These are phyloP conservation scores for Tephrocybe sp. DNA, from an alignment of 768 basidiomycete species.

Conservation along the genomic window DNA sequence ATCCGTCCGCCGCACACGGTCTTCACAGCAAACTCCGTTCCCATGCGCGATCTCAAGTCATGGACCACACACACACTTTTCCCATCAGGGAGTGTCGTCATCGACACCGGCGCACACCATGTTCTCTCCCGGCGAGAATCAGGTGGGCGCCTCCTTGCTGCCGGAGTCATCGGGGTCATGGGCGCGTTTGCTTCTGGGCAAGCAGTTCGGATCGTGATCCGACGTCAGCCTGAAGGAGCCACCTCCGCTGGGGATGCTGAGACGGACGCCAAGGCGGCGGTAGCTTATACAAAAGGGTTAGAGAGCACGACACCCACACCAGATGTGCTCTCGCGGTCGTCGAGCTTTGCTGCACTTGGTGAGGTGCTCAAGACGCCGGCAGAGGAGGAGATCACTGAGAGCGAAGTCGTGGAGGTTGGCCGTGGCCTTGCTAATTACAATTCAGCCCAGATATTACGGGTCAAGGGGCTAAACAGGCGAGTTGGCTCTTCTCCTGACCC, in stretches of 20 bases:
- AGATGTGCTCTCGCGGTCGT: conserved; percentile 37
- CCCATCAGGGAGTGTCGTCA: conserved; percentile 84
- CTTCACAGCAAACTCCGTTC: conserved; percentile 73
- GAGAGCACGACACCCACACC: conserved; percentile 53
- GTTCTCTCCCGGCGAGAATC: conserved; percentile 85
- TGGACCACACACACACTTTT: conserved; percentile 97
- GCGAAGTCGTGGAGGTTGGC: conserved; percentile 86
- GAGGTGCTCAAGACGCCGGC: conserved; percentile 22
- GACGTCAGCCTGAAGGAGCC: conserved; percentile 31
- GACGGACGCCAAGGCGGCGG: conserved; percentile 24
- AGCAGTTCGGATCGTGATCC: conserved; percentile 82
- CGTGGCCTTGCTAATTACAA: conserved; percentile 96
- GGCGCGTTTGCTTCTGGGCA: conserved; percentile 94
- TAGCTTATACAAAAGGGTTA: conserved; percentile 35
- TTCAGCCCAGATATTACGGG: conserved; percentile 82
- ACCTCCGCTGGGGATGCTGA: conserved; percentile 25
- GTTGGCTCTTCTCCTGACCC: not conserved
- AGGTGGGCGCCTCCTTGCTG: conserved; percentile 89
- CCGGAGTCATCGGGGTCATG: conserved; percentile 82
- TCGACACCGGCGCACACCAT: conserved; percentile 86
- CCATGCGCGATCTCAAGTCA: conserved; percentile 84
- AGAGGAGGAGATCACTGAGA: conserved; percentile 29
- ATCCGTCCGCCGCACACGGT: conserved; percentile 82
- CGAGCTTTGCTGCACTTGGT: conserved; percentile 29
- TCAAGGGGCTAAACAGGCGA: conserved; percentile 91